Percentiles rank a stretch among this genome's conserved stretches.
Evolutionary conservation across 345 rosid species (phyloP).

Genomic region (Gossypium sturtianum): DNA sequence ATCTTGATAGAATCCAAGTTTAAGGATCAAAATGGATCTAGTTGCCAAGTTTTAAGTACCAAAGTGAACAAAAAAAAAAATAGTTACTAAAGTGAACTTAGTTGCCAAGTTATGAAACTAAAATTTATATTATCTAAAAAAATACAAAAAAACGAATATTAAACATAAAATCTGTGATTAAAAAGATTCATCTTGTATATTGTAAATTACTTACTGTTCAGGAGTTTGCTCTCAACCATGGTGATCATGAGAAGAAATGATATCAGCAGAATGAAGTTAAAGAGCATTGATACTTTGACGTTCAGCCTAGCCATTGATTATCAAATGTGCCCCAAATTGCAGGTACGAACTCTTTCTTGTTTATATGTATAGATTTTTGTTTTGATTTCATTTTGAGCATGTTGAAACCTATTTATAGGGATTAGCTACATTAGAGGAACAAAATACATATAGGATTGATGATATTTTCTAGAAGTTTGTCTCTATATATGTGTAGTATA

Average conservation of each 20-base stretch:
- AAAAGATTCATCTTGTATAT: neutral
- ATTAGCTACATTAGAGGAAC: neutral
- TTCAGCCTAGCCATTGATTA: neutral
- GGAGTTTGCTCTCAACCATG: constrained; percentile 8
- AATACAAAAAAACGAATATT: neutral
- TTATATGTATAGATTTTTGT: neutral
- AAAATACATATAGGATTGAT: neutral
- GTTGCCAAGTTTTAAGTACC: no score
- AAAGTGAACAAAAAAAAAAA: no score
- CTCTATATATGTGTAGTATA: neutral
- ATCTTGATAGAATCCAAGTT: no score
- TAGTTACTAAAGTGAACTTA: no score
- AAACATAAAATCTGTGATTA: neutral
- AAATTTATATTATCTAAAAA: no score
- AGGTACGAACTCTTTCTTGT: neutral
- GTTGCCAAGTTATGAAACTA: no score
- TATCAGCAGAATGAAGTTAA: neutral
- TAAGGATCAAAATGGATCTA: no score
- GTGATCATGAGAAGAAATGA: constrained; percentile 4
- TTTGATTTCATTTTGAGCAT: neutral
- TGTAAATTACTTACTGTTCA: neutral
- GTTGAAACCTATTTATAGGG: neutral
- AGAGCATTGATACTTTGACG: neutral
- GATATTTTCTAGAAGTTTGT: neutral
- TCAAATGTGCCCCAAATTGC: neutral